Percentiles rank a stretch among this genome's conserved stretches.
Conservation (phyloP, 768 basidiomycete genomes). For the Lactarius vividus region DNA sequence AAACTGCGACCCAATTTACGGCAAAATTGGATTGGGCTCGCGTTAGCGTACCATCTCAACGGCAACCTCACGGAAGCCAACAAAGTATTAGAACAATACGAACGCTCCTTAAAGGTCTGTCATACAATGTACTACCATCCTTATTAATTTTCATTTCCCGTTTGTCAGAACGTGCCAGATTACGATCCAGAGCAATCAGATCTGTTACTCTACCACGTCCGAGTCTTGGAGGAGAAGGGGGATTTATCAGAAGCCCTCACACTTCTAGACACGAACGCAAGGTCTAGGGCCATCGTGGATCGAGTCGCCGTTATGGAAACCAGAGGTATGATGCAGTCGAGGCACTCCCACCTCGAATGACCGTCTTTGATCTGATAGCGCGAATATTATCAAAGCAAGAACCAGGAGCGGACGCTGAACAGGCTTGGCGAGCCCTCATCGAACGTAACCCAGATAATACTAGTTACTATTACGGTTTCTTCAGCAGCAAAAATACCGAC, state of each 20-base stretch:
- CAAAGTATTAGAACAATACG: slow-evolving; percentile 70
- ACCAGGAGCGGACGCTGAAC: slow-evolving; percentile 65
- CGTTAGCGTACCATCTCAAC: slow-evolving; percentile 84
- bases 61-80: slow-evolving; percentile 69
- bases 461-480: slow-evolving; percentile 74
- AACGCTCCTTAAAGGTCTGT: slow-evolving; percentile 65
- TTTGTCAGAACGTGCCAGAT: slow-evolving; percentile 62
- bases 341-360: background rate
- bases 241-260: slow-evolving; percentile 57
- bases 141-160: slow-evolving; percentile 11
- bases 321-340: slow-evolving; percentile 46
- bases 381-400: slow-evolving; percentile 69
- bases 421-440: slow-evolving; percentile 77
- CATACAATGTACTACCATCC: background rate
- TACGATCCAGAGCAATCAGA: slow-evolving; percentile 86
- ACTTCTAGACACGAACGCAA: slow-evolving; percentile 62
- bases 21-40: slow-evolving; percentile 86
- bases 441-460: slow-evolving; percentile 83
- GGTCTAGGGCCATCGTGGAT: slow-evolving; percentile 67
- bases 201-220: slow-evolving; percentile 72
- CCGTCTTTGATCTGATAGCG: slow-evolving; percentile 43
- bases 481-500: slow-evolving; percentile 62
- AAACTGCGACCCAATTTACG: slow-evolving; percentile 77
- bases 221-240: slow-evolving; percentile 69
- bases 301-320: slow-evolving; percentile 63